Conservation (phyloP, 345 rosid genomes). For the Pugionium dolabratum region DNA sequence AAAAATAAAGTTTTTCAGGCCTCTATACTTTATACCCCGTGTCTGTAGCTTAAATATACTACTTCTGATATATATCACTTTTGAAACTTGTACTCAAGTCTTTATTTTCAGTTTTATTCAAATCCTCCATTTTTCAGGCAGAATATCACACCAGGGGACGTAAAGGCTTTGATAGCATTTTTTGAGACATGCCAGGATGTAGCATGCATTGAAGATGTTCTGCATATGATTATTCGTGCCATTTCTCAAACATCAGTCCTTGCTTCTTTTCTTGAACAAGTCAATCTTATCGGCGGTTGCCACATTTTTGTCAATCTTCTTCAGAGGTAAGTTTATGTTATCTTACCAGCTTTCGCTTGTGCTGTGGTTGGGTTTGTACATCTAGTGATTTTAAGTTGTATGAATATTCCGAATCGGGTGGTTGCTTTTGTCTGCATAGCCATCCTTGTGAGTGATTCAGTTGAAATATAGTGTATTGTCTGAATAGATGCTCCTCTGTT, state of each 20-base stretch:
- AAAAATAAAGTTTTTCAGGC: conserved; percentile 22
- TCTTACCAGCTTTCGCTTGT: conserved; percentile 12
- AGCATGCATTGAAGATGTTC: conserved; percentile 87
- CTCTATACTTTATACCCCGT: conserved; percentile 9
- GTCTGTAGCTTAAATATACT: conserved; percentile 11
- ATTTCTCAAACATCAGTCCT: conserved; percentile 72
- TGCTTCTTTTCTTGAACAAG: conserved; percentile 82
- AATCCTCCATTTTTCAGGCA: conserved; percentile 58
- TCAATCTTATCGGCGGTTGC: conserved; percentile 79
- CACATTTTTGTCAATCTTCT: conserved; percentile 89
- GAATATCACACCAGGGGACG: conserved; percentile 62
- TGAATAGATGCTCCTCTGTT: conserved; percentile 12
- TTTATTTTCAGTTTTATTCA: conserved; percentile 29
- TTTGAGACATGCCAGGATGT: conserved; percentile 90
- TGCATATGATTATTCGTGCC: conserved; percentile 91
- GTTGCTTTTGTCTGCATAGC: conserved; percentile 8
- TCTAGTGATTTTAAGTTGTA: conserved; percentile 18
- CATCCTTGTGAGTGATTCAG: conserved; percentile 4
- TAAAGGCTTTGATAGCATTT: conserved; percentile 73
- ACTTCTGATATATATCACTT: neutral
- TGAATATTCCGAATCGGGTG: conserved; percentile 15
- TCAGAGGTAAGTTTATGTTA: conserved; percentile 55
- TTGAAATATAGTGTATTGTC: conserved; percentile 5
- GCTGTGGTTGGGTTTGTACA: conserved; percentile 1
- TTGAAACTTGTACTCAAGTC: conserved; percentile 10